Evolutionary conservation across 495 filamentous ascomycete species (phyloP).

Genomic region (Neurospora tetraspora): DNA sequence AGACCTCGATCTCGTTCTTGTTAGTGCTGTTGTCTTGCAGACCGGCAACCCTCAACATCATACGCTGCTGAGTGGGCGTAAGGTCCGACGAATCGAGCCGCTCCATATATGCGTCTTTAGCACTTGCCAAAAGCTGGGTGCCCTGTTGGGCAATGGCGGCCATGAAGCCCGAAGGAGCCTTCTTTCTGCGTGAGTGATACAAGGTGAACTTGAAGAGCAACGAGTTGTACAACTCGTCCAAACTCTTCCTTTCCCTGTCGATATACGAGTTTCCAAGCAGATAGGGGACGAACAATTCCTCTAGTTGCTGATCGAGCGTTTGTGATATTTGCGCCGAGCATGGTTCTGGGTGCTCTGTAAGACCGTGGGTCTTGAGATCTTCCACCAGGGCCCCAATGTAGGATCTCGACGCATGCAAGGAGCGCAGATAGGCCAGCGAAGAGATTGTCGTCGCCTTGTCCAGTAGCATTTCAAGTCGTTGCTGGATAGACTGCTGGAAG

Average conservation of each 20-base stretch:
- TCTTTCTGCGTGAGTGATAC: conserved; percentile 78
- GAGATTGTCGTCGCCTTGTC: conserved; percentile 88
- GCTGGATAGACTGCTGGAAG: conserved; percentile 96
- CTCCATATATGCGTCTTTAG: conserved; percentile 75
- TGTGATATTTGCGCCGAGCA: conserved; percentile 79
- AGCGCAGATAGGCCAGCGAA: conserved; percentile 82
- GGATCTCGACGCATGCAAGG: conserved; percentile 75
- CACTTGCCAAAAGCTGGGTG: conserved; percentile 69
- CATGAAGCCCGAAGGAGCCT: conserved; percentile 79
- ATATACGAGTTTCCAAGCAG: conserved; percentile 91
- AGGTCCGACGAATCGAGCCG: conserved; percentile 78
- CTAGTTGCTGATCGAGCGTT: conserved; percentile 87
- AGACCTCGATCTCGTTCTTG: conserved; percentile 74
- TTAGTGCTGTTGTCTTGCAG: conserved; percentile 45
- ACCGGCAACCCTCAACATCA: conserved; percentile 77
- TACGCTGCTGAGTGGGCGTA: conserved; percentile 70
- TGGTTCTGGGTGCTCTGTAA: conserved; percentile 90
- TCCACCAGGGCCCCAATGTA: conserved; percentile 82
- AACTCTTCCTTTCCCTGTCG: conserved; percentile 77
- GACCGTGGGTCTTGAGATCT: conserved; percentile 84
- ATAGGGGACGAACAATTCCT: conserved; percentile 93
- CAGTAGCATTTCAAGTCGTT: conserved; percentile 89
- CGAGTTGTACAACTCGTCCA: conserved; percentile 89
- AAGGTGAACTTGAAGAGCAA: conserved; percentile 91
- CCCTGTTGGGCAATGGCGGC: conserved; percentile 78